Base-by-base conservation (phyloP, 2,329 filamentous ascomycete species). In the Tolypocladium sp. region DNA sequence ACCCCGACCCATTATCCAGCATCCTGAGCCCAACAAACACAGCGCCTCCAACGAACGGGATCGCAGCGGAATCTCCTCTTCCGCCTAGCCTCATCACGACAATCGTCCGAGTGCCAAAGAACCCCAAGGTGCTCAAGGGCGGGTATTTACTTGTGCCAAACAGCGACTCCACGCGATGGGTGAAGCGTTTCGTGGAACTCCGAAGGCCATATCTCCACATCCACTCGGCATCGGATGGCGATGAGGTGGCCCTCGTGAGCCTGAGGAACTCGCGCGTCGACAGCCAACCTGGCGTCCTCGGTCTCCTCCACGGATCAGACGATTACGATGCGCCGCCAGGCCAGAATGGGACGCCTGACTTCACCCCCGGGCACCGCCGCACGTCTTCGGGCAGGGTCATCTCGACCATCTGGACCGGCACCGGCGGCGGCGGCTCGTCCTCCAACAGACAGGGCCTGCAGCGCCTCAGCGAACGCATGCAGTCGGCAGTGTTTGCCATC, bases 131-230 rank as follows among this genome's bases (percentile, higher is more conserved):
- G 1, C 80, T 96, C 65, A 96, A 96, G 75, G 87, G 90, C 20
- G 92, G 92, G 20, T 95, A 94, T 72, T 82, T 99, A 20, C 80
- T 97, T 51, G 90, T 90, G 3, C 92, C 92, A 0, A 92, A 92
- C 68, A 87, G 86, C 58, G 88, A 90, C 58, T 90, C 87, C 41
- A 89, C 87, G 27, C 85, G 89, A 62, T 99, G 94, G 94, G 83
- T 94, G 35, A 91, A 92, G 66, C 87, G 93, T 49, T 97, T 96
- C 69, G 91, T 97, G 56, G 94, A 99, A 74, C 82, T 99, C 35
- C 85, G 94, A 38, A 83, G 89, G 57, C 94, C 94, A 0, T 99
- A 97, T 70, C 80, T 99, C 57, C 92, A 97, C 72, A 84, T 99
- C 41, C 91, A 97, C 74, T 89, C 85, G 30, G 87, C 89, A 0